A percentile compares a stretch with the other conserved stretches of the same genome.
phyloP scores from a whole-genome alignment of 805 yeast genomes.

The Diddensiella transvaalensis region DNA sequence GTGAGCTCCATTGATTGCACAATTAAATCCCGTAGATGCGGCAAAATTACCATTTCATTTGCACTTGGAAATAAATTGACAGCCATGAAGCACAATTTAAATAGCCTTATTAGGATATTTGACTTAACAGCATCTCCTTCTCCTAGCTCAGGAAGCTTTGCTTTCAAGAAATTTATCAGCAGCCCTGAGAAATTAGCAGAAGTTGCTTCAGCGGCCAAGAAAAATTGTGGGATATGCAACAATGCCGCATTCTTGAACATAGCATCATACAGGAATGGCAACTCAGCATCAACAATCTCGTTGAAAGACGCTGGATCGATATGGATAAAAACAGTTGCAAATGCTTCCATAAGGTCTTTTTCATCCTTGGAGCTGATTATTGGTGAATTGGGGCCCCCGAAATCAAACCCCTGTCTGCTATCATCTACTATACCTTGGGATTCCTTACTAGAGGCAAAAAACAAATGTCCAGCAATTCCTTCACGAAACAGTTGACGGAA shows the following conservation, averaged over 20 bases:
- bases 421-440: conserved; percentile 29
- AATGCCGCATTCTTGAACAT: conserved; percentile 81
- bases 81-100: conserved; percentile 92
- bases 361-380: conserved; percentile 88
- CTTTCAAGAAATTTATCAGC: conserved; percentile 68
- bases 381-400: conserved; percentile 70
- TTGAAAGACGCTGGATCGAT: conserved; percentile 94
- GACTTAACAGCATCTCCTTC: conserved; percentile 72
- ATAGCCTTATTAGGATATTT: conserved; percentile 76
- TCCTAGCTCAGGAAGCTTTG: conserved; percentile 74
- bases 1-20: conserved; percentile 74
- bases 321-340: conserved; percentile 90
- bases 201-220: conserved; percentile 90
- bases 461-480: conserved; percentile 73
- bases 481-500: conserved; percentile 77
- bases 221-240: conserved; percentile 88
- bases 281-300: conserved; percentile 80
- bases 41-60: conserved; percentile 83
- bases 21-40: conserved; percentile 81
- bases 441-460: conserved; percentile 52
- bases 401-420: conserved; percentile 28
- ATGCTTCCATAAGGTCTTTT: conserved; percentile 90
- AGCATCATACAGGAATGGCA: conserved; percentile 70
- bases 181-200: conserved; percentile 89
- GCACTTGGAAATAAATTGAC: conserved; percentile 82